A percentile compares a stretch with the other conserved stretches of the same genome.
phyloP scores from a whole-genome alignment of 805 yeast genomes.

The Suhomyces sp. region DNA sequence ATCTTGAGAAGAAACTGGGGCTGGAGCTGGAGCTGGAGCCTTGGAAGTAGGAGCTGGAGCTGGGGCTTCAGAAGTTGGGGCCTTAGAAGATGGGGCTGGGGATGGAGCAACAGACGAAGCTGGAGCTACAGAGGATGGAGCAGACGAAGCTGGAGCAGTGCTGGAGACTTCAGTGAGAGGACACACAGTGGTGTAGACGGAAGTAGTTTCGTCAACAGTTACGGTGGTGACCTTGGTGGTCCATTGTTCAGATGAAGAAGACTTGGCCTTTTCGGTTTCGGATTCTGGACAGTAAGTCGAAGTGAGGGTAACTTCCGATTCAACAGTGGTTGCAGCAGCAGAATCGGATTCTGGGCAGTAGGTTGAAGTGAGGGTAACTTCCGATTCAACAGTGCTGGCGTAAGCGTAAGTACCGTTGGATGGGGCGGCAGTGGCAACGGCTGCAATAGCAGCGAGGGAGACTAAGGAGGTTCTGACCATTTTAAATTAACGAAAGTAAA shows the following conservation, averaged over 20 bases:
- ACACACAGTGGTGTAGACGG: constrained; percentile 15
- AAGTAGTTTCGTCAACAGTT: constrained; percentile 11
- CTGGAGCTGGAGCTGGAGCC: constrained; percentile 2
- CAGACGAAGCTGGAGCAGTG: constrained; percentile 5
- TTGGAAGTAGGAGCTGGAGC: neutral
- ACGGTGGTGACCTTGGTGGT: constrained; percentile 14
- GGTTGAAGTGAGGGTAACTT: constrained; percentile 16
- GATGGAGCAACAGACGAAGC: constrained; percentile 4
- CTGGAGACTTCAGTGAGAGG: constrained; percentile 9
- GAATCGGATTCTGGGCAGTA: constrained; percentile 12
- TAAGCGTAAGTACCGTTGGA: constrained; percentile 14
- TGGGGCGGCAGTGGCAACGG: constrained; percentile 13
- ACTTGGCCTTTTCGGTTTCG: neutral
- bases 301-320: constrained; percentile 8
- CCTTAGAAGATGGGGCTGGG: constrained; percentile 8
- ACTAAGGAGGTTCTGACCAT: constrained; percentile 9
- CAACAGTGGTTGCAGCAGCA: constrained; percentile 3
- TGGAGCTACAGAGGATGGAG: constrained; percentile 3
- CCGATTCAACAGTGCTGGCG: constrained; percentile 8
- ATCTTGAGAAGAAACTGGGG: neutral
- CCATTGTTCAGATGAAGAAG: constrained; percentile 6
- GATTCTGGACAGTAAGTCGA: constrained; percentile 17
- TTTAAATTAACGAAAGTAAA: constrained; percentile 10
- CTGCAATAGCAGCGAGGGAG: constrained; percentile 9
- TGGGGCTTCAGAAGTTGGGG: constrained; percentile 8